Evolutionary conservation across 179 eudicot species (phyloP).

Genomic region (Gypsophila paniculata): DNA sequence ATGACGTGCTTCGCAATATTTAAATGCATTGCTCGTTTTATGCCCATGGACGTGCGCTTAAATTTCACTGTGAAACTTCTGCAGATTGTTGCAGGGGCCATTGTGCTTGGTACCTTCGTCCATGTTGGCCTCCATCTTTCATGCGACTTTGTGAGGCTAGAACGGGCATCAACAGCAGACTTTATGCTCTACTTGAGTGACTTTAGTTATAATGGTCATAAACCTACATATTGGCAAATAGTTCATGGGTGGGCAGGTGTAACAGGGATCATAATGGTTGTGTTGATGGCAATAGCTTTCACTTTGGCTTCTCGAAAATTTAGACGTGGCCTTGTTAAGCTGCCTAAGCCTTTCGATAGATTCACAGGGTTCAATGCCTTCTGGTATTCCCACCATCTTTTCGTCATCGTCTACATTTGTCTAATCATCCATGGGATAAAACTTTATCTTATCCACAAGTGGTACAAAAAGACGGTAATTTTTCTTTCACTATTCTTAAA

Average conservation of each 20-base stretch:
- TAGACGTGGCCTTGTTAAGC: constrained; percentile 62
- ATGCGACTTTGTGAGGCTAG: constrained; percentile 88
- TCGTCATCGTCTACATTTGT: constrained; percentile 69
- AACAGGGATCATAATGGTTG: constrained; percentile 81
- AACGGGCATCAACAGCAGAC: constrained; percentile 36
- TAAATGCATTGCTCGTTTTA: background rate
- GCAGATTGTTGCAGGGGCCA: constrained; percentile 86
- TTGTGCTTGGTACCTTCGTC: constrained; percentile 64
- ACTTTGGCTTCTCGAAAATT: constrained; percentile 74
- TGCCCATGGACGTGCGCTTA: background rate
- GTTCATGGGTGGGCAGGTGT: constrained; percentile 71
- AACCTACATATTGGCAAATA: constrained; percentile 59
- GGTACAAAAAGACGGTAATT: constrained; percentile 79
- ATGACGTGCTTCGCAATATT: constrained; percentile 7
- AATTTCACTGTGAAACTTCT: constrained; percentile 13
- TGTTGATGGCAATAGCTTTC: constrained; percentile 73
- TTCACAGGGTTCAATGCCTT: constrained; percentile 93
- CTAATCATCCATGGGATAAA: constrained; percentile 68
- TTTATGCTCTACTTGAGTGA: constrained; percentile 44
- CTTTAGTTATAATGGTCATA: constrained; percentile 37
- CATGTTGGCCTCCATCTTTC: constrained; percentile 85
- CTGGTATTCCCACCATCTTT: constrained; percentile 94
- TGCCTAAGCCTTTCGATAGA: constrained; percentile 84
- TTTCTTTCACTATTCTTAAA: constrained; percentile 1
- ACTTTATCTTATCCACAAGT: constrained; percentile 70